Conservation (phyloP, 2,329 filamentous ascomycete genomes). For the Aspergillus niger region DNA sequence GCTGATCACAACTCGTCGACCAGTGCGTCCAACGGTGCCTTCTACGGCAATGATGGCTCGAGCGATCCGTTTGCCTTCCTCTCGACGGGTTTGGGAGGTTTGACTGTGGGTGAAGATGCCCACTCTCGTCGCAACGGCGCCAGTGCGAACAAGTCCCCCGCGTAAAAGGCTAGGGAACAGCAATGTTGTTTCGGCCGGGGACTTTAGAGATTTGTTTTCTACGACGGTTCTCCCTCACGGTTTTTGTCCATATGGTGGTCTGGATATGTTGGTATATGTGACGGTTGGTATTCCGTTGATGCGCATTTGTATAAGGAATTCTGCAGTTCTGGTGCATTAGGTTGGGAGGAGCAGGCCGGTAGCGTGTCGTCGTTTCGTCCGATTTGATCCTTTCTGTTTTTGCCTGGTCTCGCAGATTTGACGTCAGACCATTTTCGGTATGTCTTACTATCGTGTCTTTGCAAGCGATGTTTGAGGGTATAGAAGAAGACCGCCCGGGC, state of each 20-base stretch:
- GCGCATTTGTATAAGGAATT: constrained; percentile 48
- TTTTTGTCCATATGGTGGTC: constrained; percentile 41
- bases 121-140: constrained; percentile 50
- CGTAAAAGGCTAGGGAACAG: constrained; percentile 27
- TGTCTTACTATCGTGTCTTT: constrained; percentile 29
- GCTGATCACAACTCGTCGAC: constrained; percentile 79
- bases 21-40: constrained; percentile 73
- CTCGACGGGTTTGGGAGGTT: constrained; percentile 59
- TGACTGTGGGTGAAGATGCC: constrained; percentile 56
- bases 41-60: constrained; percentile 59
- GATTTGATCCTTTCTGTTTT: constrained; percentile 27
- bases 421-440: constrained; percentile 25
- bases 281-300: constrained; percentile 42
- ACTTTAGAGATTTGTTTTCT: constrained; percentile 16
- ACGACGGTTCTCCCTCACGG: constrained; percentile 14
- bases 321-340: constrained; percentile 46
- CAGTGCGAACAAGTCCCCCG: constrained; percentile 49
- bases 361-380: constrained; percentile 43
- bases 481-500: constrained; percentile 26
- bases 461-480: constrained; percentile 29
- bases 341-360: constrained; percentile 48
- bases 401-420: constrained; percentile 22
- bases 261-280: constrained; percentile 42
- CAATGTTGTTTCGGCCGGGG: constrained; percentile 8
- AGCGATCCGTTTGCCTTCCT: constrained; percentile 67